Evolutionary conservation across 768 basidiomycete genomes (phyloP).

Genomic region (Mycena metata): DNA sequence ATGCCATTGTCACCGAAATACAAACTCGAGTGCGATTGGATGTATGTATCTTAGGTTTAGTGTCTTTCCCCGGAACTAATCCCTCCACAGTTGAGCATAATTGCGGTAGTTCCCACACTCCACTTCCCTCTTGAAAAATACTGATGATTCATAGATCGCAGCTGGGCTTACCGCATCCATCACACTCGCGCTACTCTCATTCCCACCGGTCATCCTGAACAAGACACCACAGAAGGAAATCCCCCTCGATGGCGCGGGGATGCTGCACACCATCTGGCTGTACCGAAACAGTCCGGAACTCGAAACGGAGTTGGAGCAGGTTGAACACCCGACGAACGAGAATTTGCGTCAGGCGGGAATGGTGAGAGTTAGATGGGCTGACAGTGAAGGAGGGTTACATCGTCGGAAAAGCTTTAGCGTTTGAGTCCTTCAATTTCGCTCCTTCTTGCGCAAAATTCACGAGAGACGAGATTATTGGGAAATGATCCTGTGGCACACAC

Average conservation of each 20-base stretch:
- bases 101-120: neutral
- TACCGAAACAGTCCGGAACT: neutral
- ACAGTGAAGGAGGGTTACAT: no score
- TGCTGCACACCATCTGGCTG: conserved; percentile 1
- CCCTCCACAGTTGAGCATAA: conserved; percentile 9
- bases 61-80: neutral
- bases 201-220: conserved; percentile 2
- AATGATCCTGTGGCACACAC: no score
- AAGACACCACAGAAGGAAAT: no score
- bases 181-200: neutral
- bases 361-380: neutral
- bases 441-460: no score
- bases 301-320: conserved; percentile 1
- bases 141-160: neutral
- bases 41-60: neutral
- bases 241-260: neutral
- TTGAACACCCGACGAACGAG: neutral
- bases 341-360: conserved; percentile 4
- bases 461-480: no score
- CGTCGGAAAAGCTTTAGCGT: no score
- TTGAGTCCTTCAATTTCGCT: no score
- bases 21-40: neutral
- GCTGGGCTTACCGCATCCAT: neutral
- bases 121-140: neutral
- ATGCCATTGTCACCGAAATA: neutral